A percentile compares a stretch with the other conserved stretches of the same genome.
Evolutionary conservation across 176 grass and related monocot genomes (phyloP).

Genomic region (Triticum urartu): DNA sequence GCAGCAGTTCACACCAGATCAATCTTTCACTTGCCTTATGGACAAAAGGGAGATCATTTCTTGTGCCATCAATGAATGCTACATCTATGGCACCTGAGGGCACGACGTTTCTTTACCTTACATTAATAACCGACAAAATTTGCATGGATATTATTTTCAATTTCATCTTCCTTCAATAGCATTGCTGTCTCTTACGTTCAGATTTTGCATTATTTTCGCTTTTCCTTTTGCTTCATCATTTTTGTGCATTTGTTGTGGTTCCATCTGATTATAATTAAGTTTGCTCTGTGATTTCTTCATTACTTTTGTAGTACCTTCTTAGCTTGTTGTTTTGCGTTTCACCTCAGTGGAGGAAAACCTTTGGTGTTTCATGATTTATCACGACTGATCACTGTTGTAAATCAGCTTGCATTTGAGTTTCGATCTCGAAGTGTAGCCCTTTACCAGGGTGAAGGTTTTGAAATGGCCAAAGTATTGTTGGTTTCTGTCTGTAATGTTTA

Average conservation of each 20-base stretch:
- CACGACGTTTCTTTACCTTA: background rate
- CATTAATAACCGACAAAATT: background rate
- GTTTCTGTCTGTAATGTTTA: no score
- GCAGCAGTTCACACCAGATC: background rate
- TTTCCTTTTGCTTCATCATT: no score
- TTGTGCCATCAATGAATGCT: conserved; percentile 17
- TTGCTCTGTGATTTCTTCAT: background rate
- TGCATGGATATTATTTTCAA: background rate
- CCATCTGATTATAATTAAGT: background rate
- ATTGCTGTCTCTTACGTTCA: background rate
- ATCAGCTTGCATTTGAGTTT: background rate
- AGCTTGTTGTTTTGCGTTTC: background rate
- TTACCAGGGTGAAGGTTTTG: no score
- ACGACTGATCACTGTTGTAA: background rate
- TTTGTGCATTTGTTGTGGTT: background rate
- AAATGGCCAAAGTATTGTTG: no score
- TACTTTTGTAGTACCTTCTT: background rate
- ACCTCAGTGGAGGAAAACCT: background rate
- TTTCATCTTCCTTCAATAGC: background rate
- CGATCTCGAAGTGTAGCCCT: background rate
- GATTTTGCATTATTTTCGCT: background rate
- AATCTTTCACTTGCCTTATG: background rate
- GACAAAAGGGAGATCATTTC: background rate
- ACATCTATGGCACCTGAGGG: conserved; percentile 11
- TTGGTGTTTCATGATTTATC: no score